Base-by-base conservation (phyloP, 495 filamentous ascomycete genomes). In the Delitschia confertaspora region DNA sequence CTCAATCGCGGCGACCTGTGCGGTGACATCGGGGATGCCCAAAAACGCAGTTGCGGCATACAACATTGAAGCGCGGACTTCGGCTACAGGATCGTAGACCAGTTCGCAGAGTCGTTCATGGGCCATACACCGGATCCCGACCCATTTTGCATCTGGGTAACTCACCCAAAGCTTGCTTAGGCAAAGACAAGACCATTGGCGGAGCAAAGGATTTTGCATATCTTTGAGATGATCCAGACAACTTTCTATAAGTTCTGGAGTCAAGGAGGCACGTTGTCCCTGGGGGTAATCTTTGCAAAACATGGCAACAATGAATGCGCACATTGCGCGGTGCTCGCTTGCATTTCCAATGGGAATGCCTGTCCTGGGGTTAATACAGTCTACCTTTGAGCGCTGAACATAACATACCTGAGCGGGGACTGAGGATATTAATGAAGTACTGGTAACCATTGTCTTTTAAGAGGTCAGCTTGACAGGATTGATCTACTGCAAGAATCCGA, bases 271-370 rank as follows among this genome's bases (percentile, higher is more conserved):
- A 26, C 81, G 78, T 60, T 95, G 87, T 2, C 88, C 91, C 59
- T 89, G 86, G 27, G 76, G 79, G 58, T 88, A 95, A 25, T 80
- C 83, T 52, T 88, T 88, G 73, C 91, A 99, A 47, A 99, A 85
- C 70, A 95, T 93, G 10, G 91, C 82, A 25, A 96, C 73, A 42
- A 99, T 93, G 56, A 99, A 99, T 3, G 91, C 91, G 57, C 89
- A 96, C 91, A 99, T 99, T 16, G 93, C 89, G 57, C 89, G 83
- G 63, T 99, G 93, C 61, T 95, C 89, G 47, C 83, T 83, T 33
- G 78, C 78, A 58, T 95, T 91, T 10, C 73, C 72, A 17, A 89
- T 82, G 0, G 85, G 83, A 20, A 95, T 51, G n/a, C 47, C 51
- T 55, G 41, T 18, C 7, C 23, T 14, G 4, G 33, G n/a, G 29